A percentile compares a stretch with the other conserved stretches of the same genome.
These are phyloP conservation scores for Rhodotorula sp. DNA, from an alignment of 1,284 basidiomycete species.

Conservation along the genomic window DNA sequence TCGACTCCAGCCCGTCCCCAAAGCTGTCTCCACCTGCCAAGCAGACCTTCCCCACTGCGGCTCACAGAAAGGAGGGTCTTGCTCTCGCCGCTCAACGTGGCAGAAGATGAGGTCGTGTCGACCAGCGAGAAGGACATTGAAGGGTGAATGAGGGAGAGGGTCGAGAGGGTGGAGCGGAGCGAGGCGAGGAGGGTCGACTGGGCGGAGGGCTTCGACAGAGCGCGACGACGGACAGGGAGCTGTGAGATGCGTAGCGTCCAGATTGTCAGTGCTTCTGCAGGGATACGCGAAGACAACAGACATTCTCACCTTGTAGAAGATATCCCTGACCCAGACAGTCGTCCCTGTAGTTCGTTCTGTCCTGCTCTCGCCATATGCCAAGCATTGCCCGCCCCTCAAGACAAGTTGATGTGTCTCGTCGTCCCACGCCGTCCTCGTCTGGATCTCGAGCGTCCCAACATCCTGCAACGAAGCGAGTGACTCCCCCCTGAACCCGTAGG, in stretches of 20 bases:
- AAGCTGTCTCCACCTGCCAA: conserved; percentile 35
- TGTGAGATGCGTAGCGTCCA: conserved; percentile 45
- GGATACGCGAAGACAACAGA: neutral
- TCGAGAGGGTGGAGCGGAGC: conserved; percentile 68
- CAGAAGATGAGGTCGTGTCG: conserved; percentile 49
- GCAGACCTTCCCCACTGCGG: conserved; percentile 12
- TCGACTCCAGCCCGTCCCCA: conserved; percentile 33
- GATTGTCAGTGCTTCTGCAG: accelerated
- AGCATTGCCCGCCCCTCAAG: neutral
- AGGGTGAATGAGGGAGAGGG: conserved; percentile 69
- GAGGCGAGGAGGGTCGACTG: conserved; percentile 61
- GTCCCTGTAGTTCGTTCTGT: conserved; percentile 58
- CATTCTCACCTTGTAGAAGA: conserved; percentile 72
- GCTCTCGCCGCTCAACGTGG: neutral
- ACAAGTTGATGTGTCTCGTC: neutral
- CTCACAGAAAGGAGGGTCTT: conserved; percentile 17
- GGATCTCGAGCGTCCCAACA: conserved; percentile 63
- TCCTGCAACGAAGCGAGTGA: conserved; percentile 28
- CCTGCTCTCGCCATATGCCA: conserved; percentile 56
- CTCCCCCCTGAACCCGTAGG: conserved; percentile 34
- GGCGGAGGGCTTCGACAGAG: conserved; percentile 29
- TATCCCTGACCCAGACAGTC: conserved; percentile 73
- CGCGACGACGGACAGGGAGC: conserved; percentile 63
- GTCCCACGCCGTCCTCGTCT: conserved; percentile 60
- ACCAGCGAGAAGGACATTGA: conserved; percentile 67